Evolutionary conservation across 345 rosid genomes (phyloP).

Genomic region (Citrus medica): DNA sequence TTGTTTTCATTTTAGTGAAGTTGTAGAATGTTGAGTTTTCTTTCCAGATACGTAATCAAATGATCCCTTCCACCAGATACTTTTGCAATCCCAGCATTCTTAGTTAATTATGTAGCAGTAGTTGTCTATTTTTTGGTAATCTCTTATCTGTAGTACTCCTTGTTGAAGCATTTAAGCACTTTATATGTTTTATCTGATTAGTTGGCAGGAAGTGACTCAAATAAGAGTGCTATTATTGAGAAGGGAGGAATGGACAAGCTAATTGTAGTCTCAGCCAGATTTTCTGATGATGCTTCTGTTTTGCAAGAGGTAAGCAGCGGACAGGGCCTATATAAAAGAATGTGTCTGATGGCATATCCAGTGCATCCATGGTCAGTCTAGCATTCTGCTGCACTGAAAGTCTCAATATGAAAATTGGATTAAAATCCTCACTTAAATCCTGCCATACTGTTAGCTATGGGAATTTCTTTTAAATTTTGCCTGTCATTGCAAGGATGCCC

Average conservation of each 20-base stretch:
- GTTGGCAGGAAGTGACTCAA: constrained; percentile 96
- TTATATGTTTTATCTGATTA: constrained; percentile 25
- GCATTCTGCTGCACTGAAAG: not conserved
- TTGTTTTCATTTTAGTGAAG: not conserved
- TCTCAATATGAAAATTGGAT: not conserved
- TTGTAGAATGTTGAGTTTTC: not conserved
- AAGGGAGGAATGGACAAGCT: constrained; percentile 70
- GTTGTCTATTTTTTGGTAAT: not conserved
- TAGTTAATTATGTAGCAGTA: not conserved
- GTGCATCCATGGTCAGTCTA: not conserved
- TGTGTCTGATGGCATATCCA: not conserved
- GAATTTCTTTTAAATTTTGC: not conserved
- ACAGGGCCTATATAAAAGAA: not conserved
- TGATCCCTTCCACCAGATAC: not conserved
- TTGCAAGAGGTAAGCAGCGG: constrained; percentile 68
- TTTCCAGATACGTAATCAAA: not conserved
- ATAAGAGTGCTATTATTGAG: constrained; percentile 75
- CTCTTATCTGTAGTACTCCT: constrained; percentile 4
- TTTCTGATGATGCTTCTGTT: constrained; percentile 76
- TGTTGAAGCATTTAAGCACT: not conserved
- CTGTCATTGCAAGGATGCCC: not conserved
- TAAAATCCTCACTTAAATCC: no score
- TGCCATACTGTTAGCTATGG: not conserved
- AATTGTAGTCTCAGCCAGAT: constrained; percentile 61
- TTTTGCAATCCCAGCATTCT: not conserved